Evolutionary conservation across 1,139 yeast species (phyloP).

Genomic region (Tardiomyces depauwii): DNA sequence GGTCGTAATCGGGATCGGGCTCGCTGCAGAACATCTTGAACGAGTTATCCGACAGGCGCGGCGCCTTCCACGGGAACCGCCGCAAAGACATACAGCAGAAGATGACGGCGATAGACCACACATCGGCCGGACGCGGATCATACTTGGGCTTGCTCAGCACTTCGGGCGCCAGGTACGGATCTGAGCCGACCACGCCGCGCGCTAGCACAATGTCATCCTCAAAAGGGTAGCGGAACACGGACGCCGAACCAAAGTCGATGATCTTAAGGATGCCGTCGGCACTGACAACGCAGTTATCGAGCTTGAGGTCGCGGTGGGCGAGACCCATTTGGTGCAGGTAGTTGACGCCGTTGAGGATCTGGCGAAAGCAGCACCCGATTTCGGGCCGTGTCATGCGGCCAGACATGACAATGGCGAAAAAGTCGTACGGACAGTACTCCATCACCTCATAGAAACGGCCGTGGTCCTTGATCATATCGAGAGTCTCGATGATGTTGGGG

Average conservation of each 20-base stretch:
- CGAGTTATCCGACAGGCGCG: constrained; percentile 76
- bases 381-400: constrained; percentile 82
- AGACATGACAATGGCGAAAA: constrained; percentile 96
- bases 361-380: constrained; percentile 82
- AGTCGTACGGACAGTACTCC: constrained; percentile 96
- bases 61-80: constrained; percentile 96
- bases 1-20: constrained; percentile 8
- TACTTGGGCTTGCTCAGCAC: constrained; percentile 62
- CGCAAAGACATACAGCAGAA: constrained; percentile 93
- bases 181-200: constrained; percentile 94
- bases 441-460: constrained; percentile 85
- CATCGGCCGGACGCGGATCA: constrained; percentile 88
- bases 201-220: constrained; percentile 69
- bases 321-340: constrained; percentile 81
- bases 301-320: constrained; percentile 90
- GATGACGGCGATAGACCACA: constrained; percentile 93
- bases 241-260: constrained; percentile 95
- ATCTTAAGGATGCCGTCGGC: constrained; percentile 78
- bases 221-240: constrained; percentile 85
- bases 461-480: constrained; percentile 82
- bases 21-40: constrained; percentile 54
- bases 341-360: constrained; percentile 69
- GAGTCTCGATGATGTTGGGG: constrained; percentile 86
- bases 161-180: constrained; percentile 96
- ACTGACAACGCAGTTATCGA: constrained; percentile 90